Conservation (phyloP, 148 eudicot species). For the Dianthus caryophyllus region DNA sequence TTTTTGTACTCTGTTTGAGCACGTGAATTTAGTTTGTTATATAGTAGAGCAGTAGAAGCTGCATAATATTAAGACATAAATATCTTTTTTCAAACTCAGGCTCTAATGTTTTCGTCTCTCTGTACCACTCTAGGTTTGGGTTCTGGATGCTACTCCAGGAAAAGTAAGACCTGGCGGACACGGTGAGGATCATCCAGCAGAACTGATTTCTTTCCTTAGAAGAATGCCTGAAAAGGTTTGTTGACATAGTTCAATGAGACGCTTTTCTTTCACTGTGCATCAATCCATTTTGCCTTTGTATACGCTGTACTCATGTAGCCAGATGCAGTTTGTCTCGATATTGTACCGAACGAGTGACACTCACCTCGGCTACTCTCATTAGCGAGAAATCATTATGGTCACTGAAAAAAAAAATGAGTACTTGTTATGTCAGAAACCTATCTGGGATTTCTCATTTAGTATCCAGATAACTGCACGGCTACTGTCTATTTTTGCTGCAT, state of each 20-base stretch:
- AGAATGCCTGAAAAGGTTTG: slow-evolving; percentile 71
- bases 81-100: slow-evolving; percentile 2
- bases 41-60: slow-evolving; percentile 4
- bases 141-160: slow-evolving; percentile 93
- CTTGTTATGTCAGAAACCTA: slow-evolving; percentile 2
- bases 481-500: not conserved
- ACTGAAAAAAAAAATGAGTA: no score
- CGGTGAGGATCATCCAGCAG: slow-evolving; percentile 86
- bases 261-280: slow-evolving; percentile 6
- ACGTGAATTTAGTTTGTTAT: not conserved
- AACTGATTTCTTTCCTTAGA: slow-evolving; percentile 59
- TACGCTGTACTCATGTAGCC: not conserved
- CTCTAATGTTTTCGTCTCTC: slow-evolving; percentile 9
- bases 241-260: slow-evolving; percentile 4
- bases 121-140: slow-evolving; percentile 60
- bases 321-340: not conserved
- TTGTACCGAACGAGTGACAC: not conserved
- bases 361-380: not conserved
- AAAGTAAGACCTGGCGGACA: slow-evolving; percentile 79
- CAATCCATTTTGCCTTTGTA: slow-evolving; percentile 2
- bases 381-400: not conserved
- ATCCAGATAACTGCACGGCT: not conserved
- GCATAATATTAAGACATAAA: not conserved
- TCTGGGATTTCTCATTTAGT: not conserved
- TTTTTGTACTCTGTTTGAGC: not conserved